Evolutionary conservation across 306 rosid species (phyloP).

Genomic region (Rosa persica): DNA sequence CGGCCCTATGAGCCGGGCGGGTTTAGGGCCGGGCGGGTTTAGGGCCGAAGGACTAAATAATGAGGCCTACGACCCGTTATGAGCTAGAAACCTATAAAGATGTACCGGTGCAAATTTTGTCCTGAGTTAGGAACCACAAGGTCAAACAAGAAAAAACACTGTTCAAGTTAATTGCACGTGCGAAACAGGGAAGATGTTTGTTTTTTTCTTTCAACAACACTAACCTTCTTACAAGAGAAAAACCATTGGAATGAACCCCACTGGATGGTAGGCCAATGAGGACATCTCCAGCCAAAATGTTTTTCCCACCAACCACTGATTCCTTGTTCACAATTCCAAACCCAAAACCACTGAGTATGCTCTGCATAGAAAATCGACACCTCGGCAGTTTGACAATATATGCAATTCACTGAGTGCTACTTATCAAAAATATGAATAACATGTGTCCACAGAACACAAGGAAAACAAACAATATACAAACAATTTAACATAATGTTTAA

Average conservation of each 20-base stretch:
- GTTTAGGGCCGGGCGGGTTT: too few relatives aligned
- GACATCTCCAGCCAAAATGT: slow-evolving; percentile 68
- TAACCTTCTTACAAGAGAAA: slow-evolving; percentile 88
- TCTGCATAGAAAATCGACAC: slow-evolving; percentile 89
- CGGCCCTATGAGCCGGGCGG: too few relatives aligned
- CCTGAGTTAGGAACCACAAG: not conserved
- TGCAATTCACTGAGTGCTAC: slow-evolving; percentile 12
- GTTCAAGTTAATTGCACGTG: not conserved
- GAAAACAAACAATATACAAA: not conserved
- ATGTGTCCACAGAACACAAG: not conserved
- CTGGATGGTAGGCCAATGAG: slow-evolving; percentile 89
- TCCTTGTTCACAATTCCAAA: slow-evolving; percentile 83
- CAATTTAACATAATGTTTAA: too few relatives aligned
- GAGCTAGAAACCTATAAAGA: slow-evolving; percentile 60
- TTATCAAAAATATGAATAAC: not conserved
- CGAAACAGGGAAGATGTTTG: not conserved
- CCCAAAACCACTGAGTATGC: slow-evolving; percentile 91
- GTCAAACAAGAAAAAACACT: not conserved
- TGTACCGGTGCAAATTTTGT: slow-evolving; percentile 13
- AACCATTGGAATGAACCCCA: slow-evolving; percentile 93
- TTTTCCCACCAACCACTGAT: slow-evolving; percentile 66
- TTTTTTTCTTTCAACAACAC: not conserved
- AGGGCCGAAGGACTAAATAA: too few relatives aligned
- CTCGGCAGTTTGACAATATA: slow-evolving; percentile 74
- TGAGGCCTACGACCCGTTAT: slow-evolving; percentile 65